Conservation (phyloP, 1,284 basidiomycete genomes). For the Apiotrichum domesticum region DNA sequence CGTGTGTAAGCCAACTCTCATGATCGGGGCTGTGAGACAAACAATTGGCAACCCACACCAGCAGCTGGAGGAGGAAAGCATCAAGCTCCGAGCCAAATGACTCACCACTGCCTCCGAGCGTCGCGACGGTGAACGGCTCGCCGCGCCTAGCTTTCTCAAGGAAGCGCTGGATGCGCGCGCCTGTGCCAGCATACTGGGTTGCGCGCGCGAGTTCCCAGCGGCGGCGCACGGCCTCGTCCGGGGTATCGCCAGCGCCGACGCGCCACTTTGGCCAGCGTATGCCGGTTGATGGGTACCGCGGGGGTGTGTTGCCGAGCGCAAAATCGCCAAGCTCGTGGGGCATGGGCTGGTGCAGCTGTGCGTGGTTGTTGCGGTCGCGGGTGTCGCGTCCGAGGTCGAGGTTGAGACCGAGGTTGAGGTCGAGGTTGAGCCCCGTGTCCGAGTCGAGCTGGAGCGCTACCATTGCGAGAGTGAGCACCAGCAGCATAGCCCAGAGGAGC, state of each 20-base stretch:
- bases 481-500: neutral
- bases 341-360: neutral
- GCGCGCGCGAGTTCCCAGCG: constrained; percentile 36
- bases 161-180: constrained; percentile 32
- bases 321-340: neutral
- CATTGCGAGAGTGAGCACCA: neutral
- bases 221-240: constrained; percentile 10
- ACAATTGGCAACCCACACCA: too few relatives aligned
- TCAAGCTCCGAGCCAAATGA: neutral
- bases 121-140: constrained; percentile 33
- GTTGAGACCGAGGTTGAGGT: too few relatives aligned
- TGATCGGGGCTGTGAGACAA: too few relatives aligned
- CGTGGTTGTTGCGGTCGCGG: neutral
- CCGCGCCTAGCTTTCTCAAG: constrained; percentile 37
- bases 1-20: too few relatives aligned
- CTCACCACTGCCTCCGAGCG: constrained; percentile 41
- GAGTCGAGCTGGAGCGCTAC: too few relatives aligned
- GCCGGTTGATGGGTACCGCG: too few relatives aligned
- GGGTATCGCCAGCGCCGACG: constrained; percentile 7
- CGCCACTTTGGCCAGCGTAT: constrained; percentile 3
- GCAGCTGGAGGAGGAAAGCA: neutral
- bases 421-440: too few relatives aligned
- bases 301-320: neutral
- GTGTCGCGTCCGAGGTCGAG: neutral
- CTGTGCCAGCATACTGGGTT: constrained; percentile 35